Percentiles rank a stretch among this genome's conserved stretches.
These are phyloP conservation scores for Boechera retrofracta DNA, from an alignment of 345 rosid species.

Conservation along the genomic window DNA sequence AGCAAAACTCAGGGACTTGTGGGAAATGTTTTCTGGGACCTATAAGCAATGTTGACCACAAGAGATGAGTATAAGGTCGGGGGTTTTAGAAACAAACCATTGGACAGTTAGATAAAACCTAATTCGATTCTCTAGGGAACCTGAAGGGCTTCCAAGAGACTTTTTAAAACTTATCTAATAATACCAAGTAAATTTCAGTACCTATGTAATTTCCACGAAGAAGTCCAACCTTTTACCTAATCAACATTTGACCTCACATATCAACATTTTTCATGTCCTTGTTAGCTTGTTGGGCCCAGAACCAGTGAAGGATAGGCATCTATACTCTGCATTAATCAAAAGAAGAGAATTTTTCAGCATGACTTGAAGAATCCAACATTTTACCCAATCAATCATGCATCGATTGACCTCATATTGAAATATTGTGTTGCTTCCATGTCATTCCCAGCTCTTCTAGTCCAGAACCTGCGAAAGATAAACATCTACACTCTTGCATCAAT, in stretches of 20 bases:
- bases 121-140: no score
- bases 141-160: neutral
- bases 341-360: neutral
- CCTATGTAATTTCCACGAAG: neutral
- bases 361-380: neutral
- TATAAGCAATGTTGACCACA: neutral
- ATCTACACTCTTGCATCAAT: neutral
- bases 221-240: slow-evolving; percentile 1
- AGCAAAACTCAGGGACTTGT: neutral
- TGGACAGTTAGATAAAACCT: neutral
- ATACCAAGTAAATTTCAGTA: neutral
- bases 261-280: slow-evolving; percentile 8
- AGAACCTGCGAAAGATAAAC: neutral
- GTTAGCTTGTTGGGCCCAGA: neutral
- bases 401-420: neutral
- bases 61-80: neutral
- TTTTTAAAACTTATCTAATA: neutral
- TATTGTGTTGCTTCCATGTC: neutral
- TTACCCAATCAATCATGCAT: no score
- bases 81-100: neutral
- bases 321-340: neutral
- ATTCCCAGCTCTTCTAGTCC: neutral
- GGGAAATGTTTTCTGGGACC: neutral
- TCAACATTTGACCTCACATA: neutral
- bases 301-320: neutral